Conservation (phyloP, 371 early-diverging fungal species). For the Chytridiales sp. region DNA sequence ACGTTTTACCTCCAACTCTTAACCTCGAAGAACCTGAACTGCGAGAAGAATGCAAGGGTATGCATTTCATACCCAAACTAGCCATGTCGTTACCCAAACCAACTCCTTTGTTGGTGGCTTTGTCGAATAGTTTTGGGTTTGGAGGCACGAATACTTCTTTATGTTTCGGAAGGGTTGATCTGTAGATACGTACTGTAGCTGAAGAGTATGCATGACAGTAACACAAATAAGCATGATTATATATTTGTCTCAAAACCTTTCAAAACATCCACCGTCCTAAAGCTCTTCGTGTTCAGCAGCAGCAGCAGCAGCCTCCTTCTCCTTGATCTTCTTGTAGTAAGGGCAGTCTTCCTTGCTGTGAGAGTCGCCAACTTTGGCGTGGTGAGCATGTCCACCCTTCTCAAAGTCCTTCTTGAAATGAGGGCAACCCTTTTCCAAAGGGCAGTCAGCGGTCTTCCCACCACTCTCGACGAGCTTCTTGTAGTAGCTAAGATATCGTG, state of each 20-base stretch:
- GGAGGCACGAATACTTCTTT: slow-evolving; percentile 93
- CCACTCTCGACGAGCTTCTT: slow-evolving; percentile 3
- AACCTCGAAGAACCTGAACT: slow-evolving; percentile 65
- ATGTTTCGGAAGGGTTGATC: slow-evolving; percentile 23
- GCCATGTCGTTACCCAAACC: too few relatives aligned
- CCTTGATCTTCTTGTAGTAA: too few relatives aligned
- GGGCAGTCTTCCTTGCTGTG: slow-evolving; percentile 9
- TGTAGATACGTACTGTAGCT: background rate
- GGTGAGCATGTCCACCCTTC: slow-evolving; percentile 19
- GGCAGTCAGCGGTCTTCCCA: slow-evolving; percentile 10
- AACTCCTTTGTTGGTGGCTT: slow-evolving; percentile 61
- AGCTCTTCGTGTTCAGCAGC: too few relatives aligned
- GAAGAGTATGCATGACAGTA: too few relatives aligned
- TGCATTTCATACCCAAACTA: too few relatives aligned
- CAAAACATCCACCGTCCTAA: too few relatives aligned
- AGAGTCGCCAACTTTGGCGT: slow-evolving; percentile 5
- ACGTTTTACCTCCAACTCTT: slow-evolving; percentile 79
- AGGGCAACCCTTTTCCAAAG: slow-evolving; percentile 13
- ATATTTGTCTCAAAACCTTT: too few relatives aligned
- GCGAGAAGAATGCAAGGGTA: slow-evolving; percentile 59
- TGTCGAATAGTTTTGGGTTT: slow-evolving; percentile 96
- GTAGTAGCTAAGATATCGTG: slow-evolving; percentile 4
- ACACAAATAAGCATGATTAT: too few relatives aligned
- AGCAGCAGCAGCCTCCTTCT: too few relatives aligned
- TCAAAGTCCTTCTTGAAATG: slow-evolving; percentile 22